Conservation (phyloP, 768 basidiomycete species). For the Sistotremastrum suecicum region DNA sequence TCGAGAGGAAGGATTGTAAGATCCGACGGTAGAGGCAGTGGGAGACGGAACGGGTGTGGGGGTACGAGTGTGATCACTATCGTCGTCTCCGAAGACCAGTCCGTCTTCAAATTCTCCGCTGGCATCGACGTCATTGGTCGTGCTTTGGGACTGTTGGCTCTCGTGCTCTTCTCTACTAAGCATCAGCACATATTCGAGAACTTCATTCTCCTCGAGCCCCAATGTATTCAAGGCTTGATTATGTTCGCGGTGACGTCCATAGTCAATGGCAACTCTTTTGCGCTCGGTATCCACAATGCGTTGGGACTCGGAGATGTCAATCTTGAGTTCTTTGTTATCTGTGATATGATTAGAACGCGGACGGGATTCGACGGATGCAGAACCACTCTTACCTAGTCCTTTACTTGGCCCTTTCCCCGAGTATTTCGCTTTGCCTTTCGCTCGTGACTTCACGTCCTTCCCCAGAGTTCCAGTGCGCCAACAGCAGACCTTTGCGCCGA, state of each 20-base stretch:
- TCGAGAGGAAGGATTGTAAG: constrained; percentile 12
- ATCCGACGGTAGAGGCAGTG: constrained; percentile 10
- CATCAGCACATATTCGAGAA: constrained; percentile 72
- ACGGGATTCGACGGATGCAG: no score
- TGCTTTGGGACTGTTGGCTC: constrained; percentile 8
- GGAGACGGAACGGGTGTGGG: constrained; percentile 1
- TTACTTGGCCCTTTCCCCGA: constrained; percentile 24
- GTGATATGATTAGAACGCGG: background rate
- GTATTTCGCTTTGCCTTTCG: constrained; percentile 11
- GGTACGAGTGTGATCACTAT: constrained; percentile 2
- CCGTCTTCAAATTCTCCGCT: constrained; percentile 47
- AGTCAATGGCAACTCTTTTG: constrained; percentile 18
- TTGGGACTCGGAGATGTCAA: constrained; percentile 47
- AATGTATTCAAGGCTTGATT: constrained; percentile 39
- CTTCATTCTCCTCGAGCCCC: constrained; percentile 61
- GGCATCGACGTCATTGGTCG: constrained; percentile 15
- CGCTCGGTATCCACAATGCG: constrained; percentile 38
- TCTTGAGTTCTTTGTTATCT: constrained; percentile 54
- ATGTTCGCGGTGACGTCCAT: constrained; percentile 45
- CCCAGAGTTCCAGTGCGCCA: constrained; percentile 46
- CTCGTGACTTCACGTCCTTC: background rate
- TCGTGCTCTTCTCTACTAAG: constrained; percentile 66
- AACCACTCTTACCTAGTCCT: constrained; percentile 6
- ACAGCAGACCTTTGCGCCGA: constrained; percentile 48
- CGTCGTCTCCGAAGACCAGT: constrained; percentile 3